Evolutionary conservation across 208 protist species (phyloP).

Genomic region (Crithidia acanthocephali): DNA sequence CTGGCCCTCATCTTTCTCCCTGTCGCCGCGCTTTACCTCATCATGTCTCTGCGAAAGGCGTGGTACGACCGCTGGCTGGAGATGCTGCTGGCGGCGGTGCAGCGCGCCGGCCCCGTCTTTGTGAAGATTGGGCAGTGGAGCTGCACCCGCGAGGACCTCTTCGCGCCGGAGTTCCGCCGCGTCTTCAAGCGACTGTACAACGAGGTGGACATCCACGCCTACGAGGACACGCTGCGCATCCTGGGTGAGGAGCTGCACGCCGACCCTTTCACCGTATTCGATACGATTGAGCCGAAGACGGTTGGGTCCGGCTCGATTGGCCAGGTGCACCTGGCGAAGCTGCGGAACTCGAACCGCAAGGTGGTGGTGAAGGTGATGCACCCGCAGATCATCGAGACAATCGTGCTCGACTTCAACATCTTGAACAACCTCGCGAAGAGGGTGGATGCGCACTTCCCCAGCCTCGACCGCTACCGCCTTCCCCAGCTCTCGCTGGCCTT

Average conservation of each 20-base stretch:
- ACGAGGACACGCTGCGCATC: conserved; percentile 66
- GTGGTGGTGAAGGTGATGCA: conserved; percentile 94
- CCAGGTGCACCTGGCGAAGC: conserved; percentile 88
- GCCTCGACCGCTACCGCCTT: conserved; percentile 64
- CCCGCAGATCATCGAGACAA: conserved; percentile 82
- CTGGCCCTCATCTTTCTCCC: conserved; percentile 79
- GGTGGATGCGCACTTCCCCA: conserved; percentile 18
- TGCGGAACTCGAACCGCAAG: conserved; percentile 57
- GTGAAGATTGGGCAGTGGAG: conserved; percentile 93
- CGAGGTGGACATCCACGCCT: conserved; percentile 81
- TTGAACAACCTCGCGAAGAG: conserved; percentile 53
- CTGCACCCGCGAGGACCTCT: conserved; percentile 90
- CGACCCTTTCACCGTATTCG: conserved; percentile 67
- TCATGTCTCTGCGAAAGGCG: conserved; percentile 58
- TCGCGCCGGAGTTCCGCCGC: conserved; percentile 75
- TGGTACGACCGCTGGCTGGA: conserved; percentile 81
- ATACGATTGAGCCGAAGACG: conserved; percentile 61
- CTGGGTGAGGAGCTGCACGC: conserved; percentile 75
- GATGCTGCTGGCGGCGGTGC: conserved; percentile 67
- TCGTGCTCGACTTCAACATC: conserved; percentile 87
- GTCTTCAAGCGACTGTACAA: conserved; percentile 85
- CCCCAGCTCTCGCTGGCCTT: conserved; percentile 70
- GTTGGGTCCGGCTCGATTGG: conserved; percentile 92
- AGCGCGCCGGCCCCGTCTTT: conserved; percentile 87
- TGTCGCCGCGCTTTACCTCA: conserved; percentile 67